Conservation (phyloP, 805 yeast genomes). For the Wickerhamiella hasegawae region DNA sequence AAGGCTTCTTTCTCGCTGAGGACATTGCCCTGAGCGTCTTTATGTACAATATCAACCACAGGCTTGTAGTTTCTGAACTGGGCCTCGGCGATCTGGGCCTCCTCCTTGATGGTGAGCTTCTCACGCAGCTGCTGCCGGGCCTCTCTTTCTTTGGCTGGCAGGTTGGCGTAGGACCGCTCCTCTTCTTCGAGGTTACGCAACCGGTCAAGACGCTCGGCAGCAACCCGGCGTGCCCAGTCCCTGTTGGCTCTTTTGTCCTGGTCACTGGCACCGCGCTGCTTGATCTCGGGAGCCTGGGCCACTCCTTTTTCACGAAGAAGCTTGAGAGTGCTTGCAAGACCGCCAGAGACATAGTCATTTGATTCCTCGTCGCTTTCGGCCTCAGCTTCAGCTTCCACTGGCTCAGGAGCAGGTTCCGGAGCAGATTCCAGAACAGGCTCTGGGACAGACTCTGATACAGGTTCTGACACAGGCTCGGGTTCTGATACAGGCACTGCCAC, state of each 20-base stretch:
- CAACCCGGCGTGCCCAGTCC: constrained; percentile 8
- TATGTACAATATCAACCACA: constrained; percentile 34
- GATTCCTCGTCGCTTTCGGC: no score
- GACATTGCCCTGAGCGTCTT: constrained; percentile 46
- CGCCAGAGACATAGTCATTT: no score
- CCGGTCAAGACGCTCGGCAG: constrained; percentile 10
- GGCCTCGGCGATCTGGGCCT: constrained; percentile 17
- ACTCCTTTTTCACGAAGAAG: constrained; percentile 20
- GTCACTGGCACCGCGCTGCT: constrained; percentile 2
- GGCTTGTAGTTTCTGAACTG: constrained; percentile 28
- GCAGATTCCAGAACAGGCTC: no score
- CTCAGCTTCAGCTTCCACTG: no score
- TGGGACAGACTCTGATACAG: no score
- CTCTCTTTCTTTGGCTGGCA: constrained; percentile 21
- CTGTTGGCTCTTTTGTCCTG: background rate
- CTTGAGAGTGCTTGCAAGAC: no score
- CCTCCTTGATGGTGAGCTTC: constrained; percentile 14
- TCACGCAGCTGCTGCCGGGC: constrained; percentile 18
- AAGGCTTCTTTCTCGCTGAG: constrained; percentile 56
- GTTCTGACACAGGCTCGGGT: no score
- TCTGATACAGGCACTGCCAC: no score
- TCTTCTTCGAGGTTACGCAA: constrained; percentile 11
- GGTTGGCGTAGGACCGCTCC: constrained; percentile 13
- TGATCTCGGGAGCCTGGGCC: no score
- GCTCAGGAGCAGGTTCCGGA: no score